These are phyloP conservation scores for Candida anglica DNA, from an alignment of 805 yeast genomes.

Conservation along the genomic window DNA sequence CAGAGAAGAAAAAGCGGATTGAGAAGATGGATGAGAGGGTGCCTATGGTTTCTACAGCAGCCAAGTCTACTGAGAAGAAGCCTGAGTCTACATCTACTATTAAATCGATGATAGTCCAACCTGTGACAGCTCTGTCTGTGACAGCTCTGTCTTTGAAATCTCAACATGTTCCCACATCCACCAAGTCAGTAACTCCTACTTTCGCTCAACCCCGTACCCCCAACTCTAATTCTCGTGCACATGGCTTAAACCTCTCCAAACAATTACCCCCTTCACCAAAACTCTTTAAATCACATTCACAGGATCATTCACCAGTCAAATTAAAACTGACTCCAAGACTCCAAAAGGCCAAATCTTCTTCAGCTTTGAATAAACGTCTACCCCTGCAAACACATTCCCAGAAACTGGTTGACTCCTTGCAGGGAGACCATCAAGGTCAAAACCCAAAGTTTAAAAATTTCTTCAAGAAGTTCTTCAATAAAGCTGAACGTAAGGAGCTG, in stretches of 20 bases:
- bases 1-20: not conserved
- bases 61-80: not conserved
- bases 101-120: too few species aligned
- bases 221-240: too few species aligned
- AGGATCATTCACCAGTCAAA: not conserved
- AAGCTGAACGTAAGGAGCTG: not conserved
- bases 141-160: too few species aligned
- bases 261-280: not conserved
- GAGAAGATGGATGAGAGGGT: not conserved
- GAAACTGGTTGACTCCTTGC: not conserved
- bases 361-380: not conserved
- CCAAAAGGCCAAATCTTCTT: slow-evolving; percentile 1
- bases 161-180: too few species aligned
- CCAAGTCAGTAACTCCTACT: not conserved
- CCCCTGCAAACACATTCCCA: not conserved
- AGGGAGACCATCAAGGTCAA: not conserved
- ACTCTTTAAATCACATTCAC: not conserved
- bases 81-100: not conserved
- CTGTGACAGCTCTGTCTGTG: too few species aligned
- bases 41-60: slow-evolving; percentile 1
- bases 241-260: too few species aligned
- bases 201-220: not conserved
- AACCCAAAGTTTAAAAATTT: slow-evolving; percentile 2
- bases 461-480: slow-evolving; percentile 3
- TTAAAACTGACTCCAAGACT: not conserved